Evolutionary conservation across 805 yeast species (phyloP).

Genomic region (Starmera dryadoides): DNA sequence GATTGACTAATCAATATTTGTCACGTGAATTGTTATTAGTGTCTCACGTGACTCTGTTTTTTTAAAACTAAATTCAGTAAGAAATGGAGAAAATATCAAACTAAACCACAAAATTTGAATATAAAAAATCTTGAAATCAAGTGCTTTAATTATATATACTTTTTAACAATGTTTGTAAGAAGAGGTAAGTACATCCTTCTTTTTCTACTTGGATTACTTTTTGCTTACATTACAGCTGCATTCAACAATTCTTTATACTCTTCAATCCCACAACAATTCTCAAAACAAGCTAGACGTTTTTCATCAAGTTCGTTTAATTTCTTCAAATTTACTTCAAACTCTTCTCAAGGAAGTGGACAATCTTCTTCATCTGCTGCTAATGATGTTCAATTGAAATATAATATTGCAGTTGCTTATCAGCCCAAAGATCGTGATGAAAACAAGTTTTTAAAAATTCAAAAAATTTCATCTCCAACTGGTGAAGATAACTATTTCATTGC

Average conservation of each 20-base stretch:
- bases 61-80: too few species aligned
- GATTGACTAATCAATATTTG: too few species aligned
- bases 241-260: neutral
- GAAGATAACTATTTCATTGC: conserved; percentile 68
- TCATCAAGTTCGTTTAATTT: neutral
- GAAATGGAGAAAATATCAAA: too few species aligned
- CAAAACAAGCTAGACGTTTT: neutral
- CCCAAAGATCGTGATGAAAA: conserved; percentile 63
- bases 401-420: conserved; percentile 63
- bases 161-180: neutral
- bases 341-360: neutral
- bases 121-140: too few species aligned
- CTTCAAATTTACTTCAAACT: neutral
- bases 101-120: too few species aligned
- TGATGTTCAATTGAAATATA: conserved; percentile 31
- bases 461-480: conserved; percentile 56
- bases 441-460: conserved; percentile 26
- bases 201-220: neutral
- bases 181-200: neutral
- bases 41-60: too few species aligned
- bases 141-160: too few species aligned
- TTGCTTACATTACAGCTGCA: neutral
- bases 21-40: too few species aligned
- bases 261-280: neutral
- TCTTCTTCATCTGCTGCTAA: neutral